These are phyloP conservation scores for Xylariaceae sp. DNA, from an alignment of 2,329 filamentous ascomycete species.

Conservation along the genomic window DNA sequence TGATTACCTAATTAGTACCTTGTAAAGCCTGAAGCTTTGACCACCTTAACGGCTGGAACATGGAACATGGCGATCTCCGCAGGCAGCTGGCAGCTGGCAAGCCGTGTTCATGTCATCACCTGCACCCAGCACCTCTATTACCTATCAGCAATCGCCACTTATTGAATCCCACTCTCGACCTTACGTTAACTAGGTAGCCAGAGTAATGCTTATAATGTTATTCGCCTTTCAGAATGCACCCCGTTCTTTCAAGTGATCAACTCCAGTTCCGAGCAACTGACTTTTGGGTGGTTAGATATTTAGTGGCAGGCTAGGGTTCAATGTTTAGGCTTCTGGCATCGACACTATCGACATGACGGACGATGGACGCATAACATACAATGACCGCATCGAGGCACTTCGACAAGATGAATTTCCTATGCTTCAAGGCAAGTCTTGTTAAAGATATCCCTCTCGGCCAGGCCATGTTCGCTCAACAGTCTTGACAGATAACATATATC, in stretches of 20 bases:
- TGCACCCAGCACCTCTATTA: conserved; percentile 2
- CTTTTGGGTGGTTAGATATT: conserved; percentile 2
- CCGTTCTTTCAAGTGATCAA: conserved; percentile 2
- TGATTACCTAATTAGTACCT: too few species aligned
- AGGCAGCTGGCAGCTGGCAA: too few species aligned
- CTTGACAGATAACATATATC: conserved; percentile 70
- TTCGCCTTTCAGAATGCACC: not conserved
- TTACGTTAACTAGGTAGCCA: not conserved
- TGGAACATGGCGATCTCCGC: conserved; percentile 14
- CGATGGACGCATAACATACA: conserved; percentile 49
- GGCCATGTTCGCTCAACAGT: conserved; percentile 1
- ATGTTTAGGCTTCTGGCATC: conserved; percentile 17
- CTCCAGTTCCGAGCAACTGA: not conserved
- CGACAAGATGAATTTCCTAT: conserved; percentile 68
- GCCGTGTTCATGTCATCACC: not conserved
- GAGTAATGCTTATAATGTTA: not conserved
- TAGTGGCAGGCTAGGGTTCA: conserved; percentile 12
- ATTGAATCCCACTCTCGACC: not conserved
- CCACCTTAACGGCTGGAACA: not conserved
- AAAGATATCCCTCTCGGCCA: not conserved
- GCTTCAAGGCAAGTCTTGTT: conserved; percentile 57
- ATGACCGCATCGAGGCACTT: conserved; percentile 60
- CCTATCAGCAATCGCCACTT: not conserved
- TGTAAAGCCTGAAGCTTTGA: not conserved
- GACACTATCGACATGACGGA: conserved; percentile 35